These are phyloP conservation scores for Nepenthes alata DNA, from an alignment of 179 eudicot species.

Conservation along the genomic window DNA sequence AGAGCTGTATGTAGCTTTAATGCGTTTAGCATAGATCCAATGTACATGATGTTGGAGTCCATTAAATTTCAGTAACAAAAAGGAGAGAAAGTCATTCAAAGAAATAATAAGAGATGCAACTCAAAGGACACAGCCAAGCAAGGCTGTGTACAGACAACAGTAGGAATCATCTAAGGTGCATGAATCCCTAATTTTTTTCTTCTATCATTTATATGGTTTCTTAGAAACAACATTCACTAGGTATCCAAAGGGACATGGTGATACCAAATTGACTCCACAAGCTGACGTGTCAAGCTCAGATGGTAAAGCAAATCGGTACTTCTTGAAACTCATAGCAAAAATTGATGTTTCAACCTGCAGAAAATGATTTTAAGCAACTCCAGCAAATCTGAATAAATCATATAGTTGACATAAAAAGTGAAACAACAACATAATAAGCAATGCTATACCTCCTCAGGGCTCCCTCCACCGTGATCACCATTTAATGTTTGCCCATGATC, in stretches of 20 bases:
- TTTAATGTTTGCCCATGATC: constrained; percentile 97
- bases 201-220: too few relatives aligned
- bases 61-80: too few relatives aligned
- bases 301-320: constrained; percentile 33
- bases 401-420: neutral
- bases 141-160: too few relatives aligned
- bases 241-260: neutral
- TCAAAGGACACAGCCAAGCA: neutral
- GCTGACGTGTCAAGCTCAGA: constrained; percentile 45
- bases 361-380: constrained; percentile 6
- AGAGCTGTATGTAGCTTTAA: too few relatives aligned
- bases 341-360: constrained; percentile 94
- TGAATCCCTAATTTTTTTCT: too few relatives aligned
- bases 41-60: too few relatives aligned
- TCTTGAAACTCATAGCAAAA: constrained; percentile 70
- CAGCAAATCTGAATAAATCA: neutral
- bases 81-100: too few relatives aligned
- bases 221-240: too few relatives aligned
- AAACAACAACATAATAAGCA: neutral
- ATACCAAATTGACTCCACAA: constrained; percentile 40
- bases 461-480: constrained; percentile 99
- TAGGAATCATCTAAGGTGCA: too few relatives aligned
- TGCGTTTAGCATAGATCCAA: too few relatives aligned
- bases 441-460: constrained; percentile 71
- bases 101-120: too few relatives aligned